Evolutionary conservation across 176 grass and related monocot species (phyloP).

Genomic region (Urochloa ruziziensis): DNA sequence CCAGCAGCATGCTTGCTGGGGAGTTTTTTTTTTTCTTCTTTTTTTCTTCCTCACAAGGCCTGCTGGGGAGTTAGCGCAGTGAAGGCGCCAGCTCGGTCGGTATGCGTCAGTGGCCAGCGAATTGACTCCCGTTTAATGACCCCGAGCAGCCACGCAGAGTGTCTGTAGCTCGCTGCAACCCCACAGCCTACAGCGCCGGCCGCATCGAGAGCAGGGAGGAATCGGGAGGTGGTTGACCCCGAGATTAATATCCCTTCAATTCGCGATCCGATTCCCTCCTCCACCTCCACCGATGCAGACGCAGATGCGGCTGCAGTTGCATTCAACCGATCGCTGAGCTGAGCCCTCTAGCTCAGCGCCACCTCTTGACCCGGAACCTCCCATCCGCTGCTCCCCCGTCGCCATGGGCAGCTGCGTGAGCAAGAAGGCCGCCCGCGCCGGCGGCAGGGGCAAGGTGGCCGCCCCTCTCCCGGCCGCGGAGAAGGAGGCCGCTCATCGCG

Average conservation of each 20-base stretch:
- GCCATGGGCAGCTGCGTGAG: slow-evolving; percentile 65
- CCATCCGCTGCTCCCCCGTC: neutral
- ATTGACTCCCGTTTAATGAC: slow-evolving; percentile 46
- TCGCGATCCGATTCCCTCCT: slow-evolving; percentile 3
- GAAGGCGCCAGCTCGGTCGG: slow-evolving; percentile 37
- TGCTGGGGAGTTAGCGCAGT: slow-evolving; percentile 37
- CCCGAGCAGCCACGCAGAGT: neutral
- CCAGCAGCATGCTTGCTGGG: neutral
- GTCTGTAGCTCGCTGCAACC: neutral
- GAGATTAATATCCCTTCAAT: slow-evolving; percentile 15
- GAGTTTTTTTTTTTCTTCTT: too few species aligned
- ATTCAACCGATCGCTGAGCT: slow-evolving; percentile 4
- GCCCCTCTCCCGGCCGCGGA: slow-evolving; percentile 10
- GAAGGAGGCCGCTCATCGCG: neutral
- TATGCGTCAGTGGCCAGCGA: neutral
- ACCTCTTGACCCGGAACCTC: slow-evolving; percentile 22
- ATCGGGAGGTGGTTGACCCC: slow-evolving; percentile 24
- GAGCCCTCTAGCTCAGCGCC: neutral
- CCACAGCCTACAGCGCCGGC: neutral
- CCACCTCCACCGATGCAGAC: neutral
- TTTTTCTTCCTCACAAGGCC: too few species aligned
- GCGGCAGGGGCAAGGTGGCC: neutral
- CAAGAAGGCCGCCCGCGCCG: slow-evolving; percentile 43
- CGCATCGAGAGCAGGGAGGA: neutral
- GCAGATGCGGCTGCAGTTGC: neutral